phyloP scores from a whole-genome alignment of 257 asterid species.

The Lavandula angustifolia region DNA sequence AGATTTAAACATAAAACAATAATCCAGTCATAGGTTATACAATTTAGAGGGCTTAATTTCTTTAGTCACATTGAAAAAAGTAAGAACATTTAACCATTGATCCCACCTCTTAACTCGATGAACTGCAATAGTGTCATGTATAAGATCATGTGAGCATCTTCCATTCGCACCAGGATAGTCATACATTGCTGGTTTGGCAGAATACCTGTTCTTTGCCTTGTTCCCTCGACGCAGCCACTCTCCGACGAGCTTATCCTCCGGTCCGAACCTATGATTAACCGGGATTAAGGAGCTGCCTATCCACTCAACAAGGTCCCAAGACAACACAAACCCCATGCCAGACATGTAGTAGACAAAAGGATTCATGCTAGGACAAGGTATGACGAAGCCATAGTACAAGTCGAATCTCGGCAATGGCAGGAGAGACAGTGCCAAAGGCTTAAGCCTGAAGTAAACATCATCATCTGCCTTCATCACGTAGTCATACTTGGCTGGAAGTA shows the following conservation, averaged over 20 bases:
- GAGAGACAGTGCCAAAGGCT: conserved; percentile 54
- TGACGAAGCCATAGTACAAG: conserved; percentile 70
- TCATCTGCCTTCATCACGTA: conserved; percentile 88
- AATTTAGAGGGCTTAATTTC: conserved; percentile 42
- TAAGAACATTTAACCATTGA: conserved; percentile 64
- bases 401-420: conserved; percentile 54
- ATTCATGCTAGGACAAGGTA: conserved; percentile 77
- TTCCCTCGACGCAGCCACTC: conserved; percentile 62
- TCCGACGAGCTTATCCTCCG: conserved; percentile 78
- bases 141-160: conserved; percentile 72
- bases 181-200: conserved; percentile 72
- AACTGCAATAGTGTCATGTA: conserved; percentile 68
- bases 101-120: conserved; percentile 74
- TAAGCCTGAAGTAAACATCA: conserved; percentile 63
- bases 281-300: conserved; percentile 48
- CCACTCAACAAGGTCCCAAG: conserved; percentile 88
- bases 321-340: conserved; percentile 75
- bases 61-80: conserved; percentile 67
- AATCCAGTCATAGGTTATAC: conserved; percentile 36
- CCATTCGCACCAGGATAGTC: conserved; percentile 85
- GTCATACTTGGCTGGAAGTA: conserved; percentile 48
- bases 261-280: conserved; percentile 49
- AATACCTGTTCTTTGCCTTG: conserved; percentile 64
- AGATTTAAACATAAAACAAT: too few species aligned
- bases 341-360: conserved; percentile 77